Evolutionary conservation across 352 stramenopile species (phyloP).

Genomic region (Pythium volutum): DNA sequence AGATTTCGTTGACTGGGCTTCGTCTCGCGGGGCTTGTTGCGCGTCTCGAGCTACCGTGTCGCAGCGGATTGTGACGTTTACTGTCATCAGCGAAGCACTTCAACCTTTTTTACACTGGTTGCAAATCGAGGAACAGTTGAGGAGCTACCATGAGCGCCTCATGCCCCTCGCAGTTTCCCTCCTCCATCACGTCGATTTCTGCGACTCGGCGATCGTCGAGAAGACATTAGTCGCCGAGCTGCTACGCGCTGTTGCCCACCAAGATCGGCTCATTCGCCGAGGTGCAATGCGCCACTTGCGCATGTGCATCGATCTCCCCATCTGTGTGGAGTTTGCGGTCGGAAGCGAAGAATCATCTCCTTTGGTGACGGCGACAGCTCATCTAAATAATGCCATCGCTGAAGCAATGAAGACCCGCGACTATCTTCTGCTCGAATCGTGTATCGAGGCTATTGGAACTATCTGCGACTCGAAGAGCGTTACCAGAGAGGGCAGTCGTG

Average conservation of each 20-base stretch:
- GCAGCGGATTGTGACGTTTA: neutral
- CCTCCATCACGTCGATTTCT: slow-evolving; percentile 7
- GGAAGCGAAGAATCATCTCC: neutral
- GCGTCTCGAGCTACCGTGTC: neutral
- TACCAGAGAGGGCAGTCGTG: neutral
- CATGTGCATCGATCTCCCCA: slow-evolving; percentile 11
- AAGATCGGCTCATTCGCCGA: slow-evolving; percentile 17
- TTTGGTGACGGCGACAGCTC: neutral
- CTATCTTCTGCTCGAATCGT: slow-evolving; percentile 24
- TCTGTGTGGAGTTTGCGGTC: slow-evolving; percentile 2
- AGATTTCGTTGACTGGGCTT: slow-evolving; percentile 3
- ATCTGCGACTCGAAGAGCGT: slow-evolving; percentile 16
- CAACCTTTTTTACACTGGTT: slow-evolving; percentile 7
- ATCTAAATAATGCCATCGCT: slow-evolving; percentile 8
- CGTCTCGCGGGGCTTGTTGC: slow-evolving; percentile 1
- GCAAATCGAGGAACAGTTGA: neutral
- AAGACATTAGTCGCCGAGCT: slow-evolving; percentile 1
- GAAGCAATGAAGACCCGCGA: slow-evolving; percentile 17
- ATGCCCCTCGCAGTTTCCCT: slow-evolving; percentile 12
- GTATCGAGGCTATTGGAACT: slow-evolving; percentile 28
- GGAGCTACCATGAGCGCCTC: neutral
- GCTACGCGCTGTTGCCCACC: slow-evolving; percentile 1
- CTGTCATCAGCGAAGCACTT: neutral
- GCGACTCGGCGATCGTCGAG: neutral
- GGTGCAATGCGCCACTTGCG: slow-evolving; percentile 13